Evolutionary conservation across 225 moss, liverwort and hornwort species (phyloP), one percentile per base, ranked within the genome.

Genomic region (Anthoceros angustus): DNA sequence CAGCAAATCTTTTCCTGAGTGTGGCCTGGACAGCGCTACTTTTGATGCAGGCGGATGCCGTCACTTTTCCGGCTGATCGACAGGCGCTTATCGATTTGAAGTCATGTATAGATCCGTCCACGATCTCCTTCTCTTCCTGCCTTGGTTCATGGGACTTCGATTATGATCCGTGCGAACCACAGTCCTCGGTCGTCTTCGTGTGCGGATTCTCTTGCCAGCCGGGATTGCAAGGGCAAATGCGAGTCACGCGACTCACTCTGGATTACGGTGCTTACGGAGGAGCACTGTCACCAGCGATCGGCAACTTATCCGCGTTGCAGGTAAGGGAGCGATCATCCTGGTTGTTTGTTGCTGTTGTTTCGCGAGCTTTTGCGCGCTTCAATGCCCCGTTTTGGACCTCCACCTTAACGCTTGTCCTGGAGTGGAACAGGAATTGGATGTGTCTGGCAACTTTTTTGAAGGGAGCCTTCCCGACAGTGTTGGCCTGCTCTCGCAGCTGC

Each of bases 241-340:
- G 55, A 18, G 55, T 55, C n/a, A 55, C 55, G 8, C 18, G 55
- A 23, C 23, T 55, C n/a, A 55, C 23, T 20, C 23, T 55, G n/a
- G 55, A 55, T 20, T 55, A 55, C 55, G 55, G 55, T 55, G 55
- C n/a, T 23, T 55, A 55, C 14, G 55, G n/a, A 23, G 55, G 55
- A 23, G 23, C 55, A 18, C 4, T 55, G 55, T 55, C 55, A 23
- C 14, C 55, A 55, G 55, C 55, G 14, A 20, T 55, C 23, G 55
- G 55, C 2, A 55, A 55, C 55, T 15, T 55, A 12, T 55, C 55
- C 7, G 55, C 55, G 4, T 23, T 55, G 10, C 16, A 55, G 14
- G 55, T 55, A 55, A 55, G 23, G 23, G 6, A 18, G 7, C 55
- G 46, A 48, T 3, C n/a, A 18, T 6, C n/a, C 16, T 15, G 8